Percentiles rank a stretch among this genome's conserved stretches.
These are phyloP conservation scores for Paraphoma chrysanthemicola DNA, from an alignment of 2,329 filamentous ascomycete species.

Conservation along the genomic window DNA sequence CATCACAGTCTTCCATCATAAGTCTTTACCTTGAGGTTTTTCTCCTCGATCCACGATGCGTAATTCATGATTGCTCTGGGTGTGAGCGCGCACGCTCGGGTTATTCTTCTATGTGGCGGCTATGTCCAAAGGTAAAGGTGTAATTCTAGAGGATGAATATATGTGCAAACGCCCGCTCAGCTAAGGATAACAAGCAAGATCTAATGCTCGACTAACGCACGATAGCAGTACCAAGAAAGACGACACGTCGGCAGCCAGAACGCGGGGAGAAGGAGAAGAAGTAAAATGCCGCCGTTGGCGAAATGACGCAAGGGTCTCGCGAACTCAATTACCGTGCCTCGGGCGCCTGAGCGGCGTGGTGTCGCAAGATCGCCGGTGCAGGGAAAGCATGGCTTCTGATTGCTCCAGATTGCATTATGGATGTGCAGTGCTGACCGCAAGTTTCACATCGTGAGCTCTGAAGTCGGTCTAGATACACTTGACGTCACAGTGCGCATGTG, in stretches of 20 bases:
- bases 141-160: neutral
- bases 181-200: neutral
- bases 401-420: slow-evolving; percentile 20
- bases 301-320: slow-evolving; percentile 26
- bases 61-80: slow-evolving; percentile 47
- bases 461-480: neutral
- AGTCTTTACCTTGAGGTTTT: slow-evolving; percentile 49
- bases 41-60: slow-evolving; percentile 55
- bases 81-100: slow-evolving; percentile 8
- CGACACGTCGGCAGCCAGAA: neutral
- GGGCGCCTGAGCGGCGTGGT: slow-evolving; percentile 6
- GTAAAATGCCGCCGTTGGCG: slow-evolving; percentile 7
- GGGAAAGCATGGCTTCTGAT: slow-evolving; percentile 17
- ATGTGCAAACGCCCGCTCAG: neutral
- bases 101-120: slow-evolving; percentile 1
- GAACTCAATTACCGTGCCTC: slow-evolving; percentile 8
- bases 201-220: neutral
- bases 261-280: slow-evolving; percentile 2
- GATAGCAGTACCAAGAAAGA: neutral
- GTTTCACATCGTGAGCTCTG: slow-evolving; percentile 14
- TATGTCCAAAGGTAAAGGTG: neutral
- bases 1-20: neutral
- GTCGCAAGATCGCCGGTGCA: slow-evolving; percentile 22
- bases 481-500: neutral
- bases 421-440: slow-evolving; percentile 21